These are phyloP conservation scores for Tolypocladium pustulatum DNA, from an alignment of 2,329 filamentous ascomycete genomes.

Conservation along the genomic window DNA sequence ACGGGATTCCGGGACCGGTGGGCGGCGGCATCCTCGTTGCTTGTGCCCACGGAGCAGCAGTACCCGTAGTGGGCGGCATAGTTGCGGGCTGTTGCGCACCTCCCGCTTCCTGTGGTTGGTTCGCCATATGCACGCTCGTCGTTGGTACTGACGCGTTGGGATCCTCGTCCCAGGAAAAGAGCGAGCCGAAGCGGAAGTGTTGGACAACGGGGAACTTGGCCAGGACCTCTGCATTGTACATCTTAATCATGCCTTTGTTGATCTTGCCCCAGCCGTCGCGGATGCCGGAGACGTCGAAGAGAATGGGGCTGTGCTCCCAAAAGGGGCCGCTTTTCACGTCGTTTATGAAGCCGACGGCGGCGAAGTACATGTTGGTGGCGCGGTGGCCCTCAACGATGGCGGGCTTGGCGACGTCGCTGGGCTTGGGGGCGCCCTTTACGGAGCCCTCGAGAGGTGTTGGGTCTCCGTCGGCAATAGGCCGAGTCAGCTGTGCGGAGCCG, in stretches of 20 bases:
- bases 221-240: conserved; percentile 95
- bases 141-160: conserved; percentile 42
- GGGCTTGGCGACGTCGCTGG: conserved; percentile 56
- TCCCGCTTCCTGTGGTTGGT: conserved; percentile 30
- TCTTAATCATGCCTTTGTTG: conserved; percentile 99
- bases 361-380: conserved; percentile 77
- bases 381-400: conserved; percentile 56
- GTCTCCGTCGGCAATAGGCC: conserved; percentile 53
- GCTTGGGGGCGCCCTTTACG: conserved; percentile 57
- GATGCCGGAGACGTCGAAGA: conserved; percentile 91
- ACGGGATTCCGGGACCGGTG: conserved; percentile 26
- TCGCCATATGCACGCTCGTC: conserved; percentile 45
- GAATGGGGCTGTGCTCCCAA: conserved; percentile 90
- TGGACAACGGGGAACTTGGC: conserved; percentile 98
- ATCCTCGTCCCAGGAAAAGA: conserved; percentile 69
- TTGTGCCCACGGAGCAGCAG: conserved; percentile 34
- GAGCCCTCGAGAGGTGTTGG: conserved; percentile 72
- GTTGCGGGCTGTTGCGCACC: conserved; percentile 9
- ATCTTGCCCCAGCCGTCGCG: conserved; percentile 96
- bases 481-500: conserved; percentile 80
- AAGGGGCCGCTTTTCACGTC: conserved; percentile 95
- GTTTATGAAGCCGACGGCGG: conserved; percentile 91
- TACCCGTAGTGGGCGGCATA: conserved; percentile 19
- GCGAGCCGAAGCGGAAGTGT: conserved; percentile 74
- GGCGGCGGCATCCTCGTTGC: conserved; percentile 26